Percentiles rank a stretch among this genome's conserved stretches.
phyloP scores from a whole-genome alignment of 23 red algal species.

The Gracilariopsis chorda region DNA sequence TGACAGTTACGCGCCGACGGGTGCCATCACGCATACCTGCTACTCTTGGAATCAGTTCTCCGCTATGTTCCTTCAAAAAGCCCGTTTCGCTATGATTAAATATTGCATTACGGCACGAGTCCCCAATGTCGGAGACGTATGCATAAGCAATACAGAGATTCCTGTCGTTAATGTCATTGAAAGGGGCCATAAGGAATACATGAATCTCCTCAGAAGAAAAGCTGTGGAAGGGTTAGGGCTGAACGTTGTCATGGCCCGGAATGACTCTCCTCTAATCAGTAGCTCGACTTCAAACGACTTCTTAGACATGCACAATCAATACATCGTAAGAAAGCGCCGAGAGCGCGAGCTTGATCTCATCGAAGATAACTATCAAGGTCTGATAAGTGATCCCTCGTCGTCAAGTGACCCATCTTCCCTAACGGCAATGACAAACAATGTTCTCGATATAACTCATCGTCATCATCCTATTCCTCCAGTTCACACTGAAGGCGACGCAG shows the following conservation, averaged over 20 bases:
- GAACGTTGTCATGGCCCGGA: slow-evolving; percentile 10
- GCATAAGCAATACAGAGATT: slow-evolving; percentile 15
- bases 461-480: no score
- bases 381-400: no score
- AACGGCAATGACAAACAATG: no score
- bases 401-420: no score
- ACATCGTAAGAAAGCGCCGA: slow-evolving; percentile 32
- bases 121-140: slow-evolving; percentile 45
- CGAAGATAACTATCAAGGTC: no score
- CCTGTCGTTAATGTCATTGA: slow-evolving; percentile 38
- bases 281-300: slow-evolving; percentile 30
- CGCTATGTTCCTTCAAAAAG: slow-evolving; percentile 32
- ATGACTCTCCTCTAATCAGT: not conserved
- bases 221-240: slow-evolving; percentile 56
- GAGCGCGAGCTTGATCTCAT: not conserved
- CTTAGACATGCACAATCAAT: slow-evolving; percentile 51
- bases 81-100: slow-evolving; percentile 9
- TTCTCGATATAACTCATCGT: no score
- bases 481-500: no score
- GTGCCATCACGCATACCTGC: slow-evolving; percentile 1
- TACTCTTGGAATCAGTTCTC: slow-evolving; percentile 58
- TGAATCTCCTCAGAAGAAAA: slow-evolving; percentile 11
- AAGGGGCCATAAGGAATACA: slow-evolving; percentile 33
- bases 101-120: slow-evolving; percentile 28
- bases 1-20: slow-evolving; percentile 22